Conservation (phyloP, 2,329 filamentous ascomycete genomes). For the Knoxdaviesia proteae region DNA sequence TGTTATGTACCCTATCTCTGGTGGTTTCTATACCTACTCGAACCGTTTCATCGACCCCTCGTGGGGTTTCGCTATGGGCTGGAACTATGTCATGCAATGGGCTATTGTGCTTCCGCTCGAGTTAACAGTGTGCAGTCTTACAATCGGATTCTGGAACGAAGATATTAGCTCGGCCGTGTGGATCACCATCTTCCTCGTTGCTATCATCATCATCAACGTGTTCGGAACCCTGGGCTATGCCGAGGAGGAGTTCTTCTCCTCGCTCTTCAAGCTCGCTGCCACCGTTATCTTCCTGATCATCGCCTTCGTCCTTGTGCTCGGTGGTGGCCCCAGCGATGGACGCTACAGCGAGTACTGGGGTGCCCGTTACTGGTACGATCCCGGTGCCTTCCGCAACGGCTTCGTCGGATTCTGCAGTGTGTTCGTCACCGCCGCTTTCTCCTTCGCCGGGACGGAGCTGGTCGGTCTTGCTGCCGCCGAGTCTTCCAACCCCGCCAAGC, state of each 20-base stretch:
- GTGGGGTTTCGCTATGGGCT: constrained; percentile 34
- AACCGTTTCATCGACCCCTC: constrained; percentile 40
- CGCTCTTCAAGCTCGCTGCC: constrained; percentile 32
- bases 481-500: constrained; percentile 43
- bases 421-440: constrained; percentile 49
- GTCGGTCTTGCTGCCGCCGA: constrained; percentile 53
- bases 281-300: constrained; percentile 42
- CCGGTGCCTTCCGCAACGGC: constrained; percentile 41
- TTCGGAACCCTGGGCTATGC: constrained; percentile 32
- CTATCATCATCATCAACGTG: constrained; percentile 28
- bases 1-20: constrained; percentile 40
- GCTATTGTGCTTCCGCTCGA: constrained; percentile 27
- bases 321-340: constrained; percentile 28
- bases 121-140: constrained; percentile 27
- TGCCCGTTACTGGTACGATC: constrained; percentile 19
- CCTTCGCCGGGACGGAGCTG: constrained; percentile 46
- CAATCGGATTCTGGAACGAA: constrained; percentile 28
- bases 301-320: constrained; percentile 32
- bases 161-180: constrained; percentile 25
- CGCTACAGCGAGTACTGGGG: constrained; percentile 21
- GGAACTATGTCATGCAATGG: constrained; percentile 31
- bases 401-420: constrained; percentile 50
- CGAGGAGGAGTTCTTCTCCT: constrained; percentile 35
- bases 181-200: constrained; percentile 30
- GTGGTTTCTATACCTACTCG: constrained; percentile 41